phyloP scores from a whole-genome alignment of 345 rosid genomes.

The Excoecaria cochinchinensis region DNA sequence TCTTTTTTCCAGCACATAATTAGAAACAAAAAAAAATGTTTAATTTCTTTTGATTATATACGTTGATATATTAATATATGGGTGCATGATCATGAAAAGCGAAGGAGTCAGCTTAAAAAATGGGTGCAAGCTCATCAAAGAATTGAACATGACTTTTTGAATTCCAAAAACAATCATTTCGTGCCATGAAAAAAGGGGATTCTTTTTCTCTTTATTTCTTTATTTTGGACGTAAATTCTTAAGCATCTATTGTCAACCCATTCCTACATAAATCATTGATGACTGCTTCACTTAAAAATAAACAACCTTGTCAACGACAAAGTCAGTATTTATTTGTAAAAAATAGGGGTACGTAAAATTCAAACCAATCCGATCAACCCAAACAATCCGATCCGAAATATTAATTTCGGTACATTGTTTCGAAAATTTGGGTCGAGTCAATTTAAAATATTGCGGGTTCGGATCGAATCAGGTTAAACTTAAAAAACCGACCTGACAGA shows the following conservation, averaged over 20 bases:
- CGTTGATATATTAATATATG: neutral
- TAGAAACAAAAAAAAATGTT: neutral
- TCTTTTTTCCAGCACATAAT: no score
- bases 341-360: no score
- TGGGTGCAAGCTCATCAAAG: conserved; percentile 15
- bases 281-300: no score
- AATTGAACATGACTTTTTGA: neutral
- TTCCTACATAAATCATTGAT: neutral
- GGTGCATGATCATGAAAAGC: neutral
- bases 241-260: neutral
- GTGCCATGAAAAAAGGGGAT: neutral
- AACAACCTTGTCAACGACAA: no score
- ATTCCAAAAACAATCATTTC: neutral
- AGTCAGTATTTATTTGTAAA: no score
- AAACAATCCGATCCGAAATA: no score
- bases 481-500: no score
- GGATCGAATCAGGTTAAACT: no score
- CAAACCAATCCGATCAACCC: no score
- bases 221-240: neutral
- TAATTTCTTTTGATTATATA: neutral
- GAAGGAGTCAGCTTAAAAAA: neutral
- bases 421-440: no score
- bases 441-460: no score
- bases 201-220: neutral
- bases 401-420: no score